Percentiles rank a stretch among this genome's conserved stretches.
These are phyloP conservation scores for Vararia minispora DNA, from an alignment of 768 basidiomycete species.

Conservation along the genomic window DNA sequence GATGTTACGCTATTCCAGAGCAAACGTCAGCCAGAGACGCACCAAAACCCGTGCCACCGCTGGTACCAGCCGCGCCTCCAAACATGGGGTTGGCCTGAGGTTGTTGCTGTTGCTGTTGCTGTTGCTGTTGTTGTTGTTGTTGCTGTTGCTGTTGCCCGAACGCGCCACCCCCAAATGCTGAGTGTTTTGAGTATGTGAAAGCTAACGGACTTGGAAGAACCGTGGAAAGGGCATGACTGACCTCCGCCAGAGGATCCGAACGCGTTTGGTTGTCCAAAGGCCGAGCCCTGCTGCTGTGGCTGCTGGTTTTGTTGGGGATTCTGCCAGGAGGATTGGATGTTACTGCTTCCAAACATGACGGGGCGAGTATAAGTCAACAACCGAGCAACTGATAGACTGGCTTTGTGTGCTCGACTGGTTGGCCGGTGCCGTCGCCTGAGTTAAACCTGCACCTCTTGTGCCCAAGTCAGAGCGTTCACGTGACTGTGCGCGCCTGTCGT, in stretches of 20 bases:
- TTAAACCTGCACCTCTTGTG: too few species aligned
- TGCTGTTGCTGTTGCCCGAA: constrained; percentile 39
- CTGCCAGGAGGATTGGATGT: constrained; percentile 54
- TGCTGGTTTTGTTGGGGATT: constrained; percentile 58
- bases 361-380: too few species aligned
- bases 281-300: constrained; percentile 43
- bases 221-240: too few species aligned
- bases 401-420: too few species aligned
- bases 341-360: constrained; percentile 49
- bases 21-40: constrained; percentile 10
- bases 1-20: too few species aligned
- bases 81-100: constrained; percentile 73
- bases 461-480: too few species aligned
- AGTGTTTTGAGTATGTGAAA: too few species aligned
- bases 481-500: too few species aligned
- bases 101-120: constrained; percentile 38
- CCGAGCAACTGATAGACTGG: too few species aligned
- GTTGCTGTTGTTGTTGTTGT: constrained; percentile 22
- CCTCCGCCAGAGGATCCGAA: constrained; percentile 65
- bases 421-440: too few species aligned
- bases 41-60: constrained; percentile 26
- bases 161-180: constrained; percentile 32
- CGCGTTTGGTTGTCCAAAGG: constrained; percentile 60
- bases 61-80: constrained; percentile 39
- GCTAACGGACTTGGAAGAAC: too few species aligned